Conservation (phyloP, 1,284 basidiomycete genomes). For the Flammula alnicola region DNA sequence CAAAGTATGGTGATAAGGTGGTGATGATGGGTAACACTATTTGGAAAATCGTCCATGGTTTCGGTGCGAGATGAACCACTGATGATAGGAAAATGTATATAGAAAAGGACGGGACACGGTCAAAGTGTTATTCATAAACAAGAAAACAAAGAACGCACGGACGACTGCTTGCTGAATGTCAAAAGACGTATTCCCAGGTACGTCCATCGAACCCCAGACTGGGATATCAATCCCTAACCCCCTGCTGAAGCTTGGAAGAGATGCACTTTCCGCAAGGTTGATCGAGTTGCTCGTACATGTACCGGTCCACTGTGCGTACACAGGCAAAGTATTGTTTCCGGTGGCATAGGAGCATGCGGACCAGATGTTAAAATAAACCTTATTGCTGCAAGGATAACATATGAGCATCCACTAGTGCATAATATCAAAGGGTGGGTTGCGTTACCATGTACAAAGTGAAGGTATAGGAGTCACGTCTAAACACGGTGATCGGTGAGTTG, state of each 20-base stretch:
- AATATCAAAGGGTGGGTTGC: not conserved
- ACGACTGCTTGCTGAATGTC: conserved; percentile 19
- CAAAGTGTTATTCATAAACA: too few species aligned
- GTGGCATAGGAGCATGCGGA: conserved; percentile 33
- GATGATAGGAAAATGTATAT: conserved; percentile 5
- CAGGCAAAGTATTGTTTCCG: conserved; percentile 25
- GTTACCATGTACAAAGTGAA: conserved; percentile 36
- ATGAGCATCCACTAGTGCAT: not conserved
- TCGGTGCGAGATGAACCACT: conserved; percentile 7
- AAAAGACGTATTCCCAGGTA: conserved; percentile 26
- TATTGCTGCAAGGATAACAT: conserved; percentile 26
- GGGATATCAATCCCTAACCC: conserved; percentile 23
- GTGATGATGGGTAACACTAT: conserved; percentile 38
- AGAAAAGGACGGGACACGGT: too few species aligned
- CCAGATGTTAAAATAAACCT: conserved; percentile 39
- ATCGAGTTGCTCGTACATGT: conserved; percentile 26
- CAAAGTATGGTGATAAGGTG: conserved; percentile 30
- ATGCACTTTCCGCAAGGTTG: conserved; percentile 15
- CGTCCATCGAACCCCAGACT: conserved; percentile 25
- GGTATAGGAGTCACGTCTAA: conserved; percentile 16
- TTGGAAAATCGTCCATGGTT: conserved; percentile 35
- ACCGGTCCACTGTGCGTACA: conserved; percentile 28
- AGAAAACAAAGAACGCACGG: conserved; percentile 19
- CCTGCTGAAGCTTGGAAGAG: conserved; percentile 4
- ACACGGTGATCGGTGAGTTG: not conserved